phyloP scores from a whole-genome alignment of 2,329 filamentous ascomycete species.

The Fusarium dimerum region DNA sequence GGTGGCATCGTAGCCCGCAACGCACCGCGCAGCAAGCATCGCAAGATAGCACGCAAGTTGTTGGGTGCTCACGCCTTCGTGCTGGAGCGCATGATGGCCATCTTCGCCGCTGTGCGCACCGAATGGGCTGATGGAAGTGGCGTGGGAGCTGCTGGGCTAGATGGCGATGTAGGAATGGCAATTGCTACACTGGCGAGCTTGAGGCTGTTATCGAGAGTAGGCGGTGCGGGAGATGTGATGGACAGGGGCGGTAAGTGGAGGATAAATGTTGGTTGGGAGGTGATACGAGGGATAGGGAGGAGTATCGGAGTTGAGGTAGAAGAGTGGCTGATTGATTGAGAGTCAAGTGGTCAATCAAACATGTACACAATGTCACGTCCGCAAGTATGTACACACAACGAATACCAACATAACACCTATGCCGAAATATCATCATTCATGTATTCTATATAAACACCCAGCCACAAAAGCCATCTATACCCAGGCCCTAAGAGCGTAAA shows the following conservation, averaged over 20 bases:
- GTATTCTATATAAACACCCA: background rate
- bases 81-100: conserved; percentile 76
- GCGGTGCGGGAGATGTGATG: conserved; percentile 61
- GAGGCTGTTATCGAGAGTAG: conserved; percentile 67
- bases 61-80: conserved; percentile 77
- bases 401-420: background rate
- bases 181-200: conserved; percentile 74
- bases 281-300: conserved; percentile 68
- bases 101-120: conserved; percentile 66
- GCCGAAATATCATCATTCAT: background rate
- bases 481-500: background rate
- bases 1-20: conserved; percentile 43
- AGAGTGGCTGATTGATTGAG: conserved; percentile 71
- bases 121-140: conserved; percentile 49
- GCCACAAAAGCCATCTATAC: background rate
- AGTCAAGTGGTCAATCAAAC: background rate
- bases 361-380: too few species aligned
- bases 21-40: conserved; percentile 51
- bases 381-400: background rate
- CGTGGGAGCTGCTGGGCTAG: conserved; percentile 38
- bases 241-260: conserved; percentile 75
- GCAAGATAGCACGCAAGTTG: conserved; percentile 75
- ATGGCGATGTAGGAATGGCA: conserved; percentile 61
- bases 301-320: conserved; percentile 77
- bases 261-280: conserved; percentile 78